These are phyloP conservation scores for Termitomyces sp. DNA, from an alignment of 768 basidiomycete genomes.

Conservation along the genomic window DNA sequence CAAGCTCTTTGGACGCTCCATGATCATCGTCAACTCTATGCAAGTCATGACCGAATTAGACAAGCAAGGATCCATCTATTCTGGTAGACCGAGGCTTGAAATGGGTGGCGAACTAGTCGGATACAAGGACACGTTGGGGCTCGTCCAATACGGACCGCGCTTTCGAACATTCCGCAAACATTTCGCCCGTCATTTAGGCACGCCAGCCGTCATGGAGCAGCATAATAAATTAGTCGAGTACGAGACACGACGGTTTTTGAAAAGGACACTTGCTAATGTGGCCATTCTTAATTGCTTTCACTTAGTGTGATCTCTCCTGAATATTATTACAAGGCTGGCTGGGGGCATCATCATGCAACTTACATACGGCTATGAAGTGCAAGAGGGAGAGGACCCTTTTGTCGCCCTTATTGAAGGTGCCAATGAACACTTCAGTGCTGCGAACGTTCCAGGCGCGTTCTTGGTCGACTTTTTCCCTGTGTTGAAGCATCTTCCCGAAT, in stretches of 20 bases:
- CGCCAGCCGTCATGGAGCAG: conserved; percentile 20
- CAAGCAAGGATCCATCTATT: conserved; percentile 40
- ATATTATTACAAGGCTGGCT: conserved; percentile 28
- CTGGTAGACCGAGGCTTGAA: conserved; percentile 39
- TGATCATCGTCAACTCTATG: conserved; percentile 44
- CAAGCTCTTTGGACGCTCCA: conserved; percentile 35
- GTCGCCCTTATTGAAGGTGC: conserved; percentile 45
- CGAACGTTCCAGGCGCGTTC: conserved; percentile 44
- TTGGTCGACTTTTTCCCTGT: conserved; percentile 35
- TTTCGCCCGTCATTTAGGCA: conserved; percentile 36
- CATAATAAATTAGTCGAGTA: conserved; percentile 27
- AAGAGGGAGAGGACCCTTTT: conserved; percentile 46
- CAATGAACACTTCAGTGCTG: conserved; percentile 44
- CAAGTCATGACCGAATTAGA: conserved; percentile 41
- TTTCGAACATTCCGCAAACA: conserved; percentile 39
- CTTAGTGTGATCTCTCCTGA: no score
- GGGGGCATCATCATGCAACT: conserved; percentile 49
- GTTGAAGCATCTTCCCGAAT: conserved; percentile 44
- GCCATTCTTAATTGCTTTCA: conserved; percentile 9
- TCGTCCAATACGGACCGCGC: conserved; percentile 35
- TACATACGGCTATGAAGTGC: conserved; percentile 52
- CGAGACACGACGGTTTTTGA: conserved; percentile 31
- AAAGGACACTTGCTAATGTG: conserved; percentile 25
- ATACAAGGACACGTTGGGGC: conserved; percentile 40
- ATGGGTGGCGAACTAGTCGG: conserved; percentile 49